Conservation (phyloP, 139 green algal genomes). For the Picochlorum sp. region DNA sequence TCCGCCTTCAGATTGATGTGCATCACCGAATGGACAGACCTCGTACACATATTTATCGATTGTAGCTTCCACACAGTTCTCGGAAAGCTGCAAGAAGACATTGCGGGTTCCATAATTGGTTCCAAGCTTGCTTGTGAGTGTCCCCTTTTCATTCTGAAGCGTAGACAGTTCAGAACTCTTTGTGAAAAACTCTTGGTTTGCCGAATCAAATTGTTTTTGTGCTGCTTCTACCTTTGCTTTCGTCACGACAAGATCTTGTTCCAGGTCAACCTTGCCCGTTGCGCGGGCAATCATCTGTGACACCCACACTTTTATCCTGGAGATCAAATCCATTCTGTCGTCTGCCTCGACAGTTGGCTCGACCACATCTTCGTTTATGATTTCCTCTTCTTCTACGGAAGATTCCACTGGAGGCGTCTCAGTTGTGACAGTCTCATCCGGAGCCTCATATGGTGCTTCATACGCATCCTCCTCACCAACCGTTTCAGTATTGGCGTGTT, state of each 20-base stretch:
- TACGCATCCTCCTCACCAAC: slow-evolving; percentile 2
- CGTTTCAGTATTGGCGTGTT: slow-evolving; percentile 2
- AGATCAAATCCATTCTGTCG: slow-evolving; percentile 1
- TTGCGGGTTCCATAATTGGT: slow-evolving; percentile 36
- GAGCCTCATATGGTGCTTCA: not conserved
- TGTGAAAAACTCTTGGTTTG: not conserved
- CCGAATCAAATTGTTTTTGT: not conserved
- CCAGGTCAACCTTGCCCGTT: not conserved
- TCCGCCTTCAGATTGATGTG: slow-evolving; percentile 52
- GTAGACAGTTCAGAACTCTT: slow-evolving; percentile 12
- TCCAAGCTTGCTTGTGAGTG: slow-evolving; percentile 24
- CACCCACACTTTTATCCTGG: not conserved
- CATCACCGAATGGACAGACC: slow-evolving; percentile 65
- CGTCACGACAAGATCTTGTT: slow-evolving; percentile 1
- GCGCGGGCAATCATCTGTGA: not conserved
- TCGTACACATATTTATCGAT: slow-evolving; percentile 71
- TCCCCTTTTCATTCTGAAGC: slow-evolving; percentile 10
- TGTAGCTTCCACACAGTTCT: slow-evolving; percentile 38
- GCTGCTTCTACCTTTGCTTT: not conserved
- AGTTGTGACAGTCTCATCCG: slow-evolving; percentile 4
- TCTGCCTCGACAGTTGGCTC: not conserved
- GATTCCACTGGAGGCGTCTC: slow-evolving; percentile 5
- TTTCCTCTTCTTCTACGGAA: slow-evolving; percentile 12
- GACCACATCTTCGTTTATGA: slow-evolving; percentile 7
- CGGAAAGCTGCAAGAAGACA: slow-evolving; percentile 35